Evolutionary conservation across 805 yeast genomes (phyloP), one percentile per base, ranked within the genome.

Genomic region (Teunomyces aglyptinius): DNA sequence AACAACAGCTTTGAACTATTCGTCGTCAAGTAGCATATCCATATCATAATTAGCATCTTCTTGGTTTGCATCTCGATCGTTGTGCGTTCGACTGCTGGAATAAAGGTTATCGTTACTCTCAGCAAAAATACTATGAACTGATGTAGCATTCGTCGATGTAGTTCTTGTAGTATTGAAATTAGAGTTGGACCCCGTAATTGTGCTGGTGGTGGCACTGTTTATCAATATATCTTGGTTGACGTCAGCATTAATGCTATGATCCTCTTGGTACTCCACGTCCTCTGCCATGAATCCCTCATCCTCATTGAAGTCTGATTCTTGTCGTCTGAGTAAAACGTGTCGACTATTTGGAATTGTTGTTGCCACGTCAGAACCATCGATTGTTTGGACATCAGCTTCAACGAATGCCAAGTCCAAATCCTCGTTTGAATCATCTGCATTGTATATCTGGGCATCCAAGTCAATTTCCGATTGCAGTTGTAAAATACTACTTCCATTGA

Each of bases 221-320:
- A 41, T 46, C 53, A 64, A 39, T 54, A 64, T 53, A 50, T 48
- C 47, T 47, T 38, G 36, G 46, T 47, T 40, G 40, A 49, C 42
- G 31, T 56, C 57, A 27, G 56, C 53, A 46, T 52, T 50, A 24
- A 61, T 39, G 41, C 65, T 49, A 51, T 71, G 75, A 49, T 71
- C 76, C 41, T 66, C 61, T 51, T 70, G 76, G 47, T 73, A 71
- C 48, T 73, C 77, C 8, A 71, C 77, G 22, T 73, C 78, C 32
- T 68, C 75, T 2, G 77, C 77, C 77, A 73, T 72, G 47, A 71
- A 73, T 5, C 74, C 77, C 42, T 72, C 77, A 41, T 68, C 71
- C 15, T 27, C 44, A 7, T 24, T 29, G 24, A 19, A 20, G 22
- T 41, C 44, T 12, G 36, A 18, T 15, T 20, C 35, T 10, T 31